Evolutionary conservation across 495 filamentous ascomycete genomes (phyloP).

Genomic region (Penicillium roqueforti): DNA sequence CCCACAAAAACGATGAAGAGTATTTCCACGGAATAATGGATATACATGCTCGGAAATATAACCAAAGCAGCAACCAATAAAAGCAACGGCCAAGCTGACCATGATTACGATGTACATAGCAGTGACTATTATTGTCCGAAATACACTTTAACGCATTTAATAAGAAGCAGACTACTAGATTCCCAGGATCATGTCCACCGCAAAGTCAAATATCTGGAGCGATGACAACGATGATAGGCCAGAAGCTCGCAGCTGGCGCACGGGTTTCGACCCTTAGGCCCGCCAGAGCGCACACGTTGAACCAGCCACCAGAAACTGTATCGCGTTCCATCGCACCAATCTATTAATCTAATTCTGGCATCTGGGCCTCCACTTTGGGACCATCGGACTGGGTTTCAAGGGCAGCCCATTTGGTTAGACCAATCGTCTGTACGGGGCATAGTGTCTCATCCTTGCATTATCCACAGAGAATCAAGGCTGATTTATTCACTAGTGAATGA

Average conservation of each 20-base stretch:
- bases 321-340: constrained; percentile 11
- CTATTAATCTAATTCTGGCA: constrained; percentile 5
- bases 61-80: not conserved
- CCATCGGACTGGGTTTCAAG: constrained; percentile 2
- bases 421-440: constrained; percentile 19
- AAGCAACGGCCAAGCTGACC: not conserved
- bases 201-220: constrained; percentile 2
- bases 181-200: not conserved
- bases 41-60: not conserved
- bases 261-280: constrained; percentile 4
- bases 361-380: constrained; percentile 9
- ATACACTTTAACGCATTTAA: not conserved
- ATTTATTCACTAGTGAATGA: not conserved
- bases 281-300: not conserved
- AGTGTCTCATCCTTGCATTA: constrained; percentile 27
- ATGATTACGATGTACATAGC: not conserved
- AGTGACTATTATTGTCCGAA: not conserved
- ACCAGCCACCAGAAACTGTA: constrained; percentile 4
- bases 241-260: constrained; percentile 1
- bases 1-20: too few relatives aligned
- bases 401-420: constrained; percentile 14
- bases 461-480: not conserved
- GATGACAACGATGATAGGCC: constrained; percentile 9
- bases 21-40: not conserved
- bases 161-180: not conserved